Conservation (phyloP, 768 basidiomycete genomes). For the Daedaleopsis sinensis region DNA sequence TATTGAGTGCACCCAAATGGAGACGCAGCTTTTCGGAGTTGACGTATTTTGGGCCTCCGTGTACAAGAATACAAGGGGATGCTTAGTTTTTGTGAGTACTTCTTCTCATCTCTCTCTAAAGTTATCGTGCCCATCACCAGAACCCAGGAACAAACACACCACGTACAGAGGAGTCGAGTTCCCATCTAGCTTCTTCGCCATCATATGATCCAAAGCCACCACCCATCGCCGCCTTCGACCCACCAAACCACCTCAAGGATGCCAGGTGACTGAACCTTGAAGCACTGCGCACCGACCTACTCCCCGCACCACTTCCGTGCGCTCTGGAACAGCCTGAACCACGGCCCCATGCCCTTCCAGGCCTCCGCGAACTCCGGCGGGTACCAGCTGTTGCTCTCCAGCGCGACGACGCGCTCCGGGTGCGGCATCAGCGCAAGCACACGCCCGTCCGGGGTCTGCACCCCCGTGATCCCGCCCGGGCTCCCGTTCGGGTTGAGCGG, state of each 20-base stretch:
- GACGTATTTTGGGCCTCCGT: no score
- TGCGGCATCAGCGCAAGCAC: slow-evolving; percentile 98
- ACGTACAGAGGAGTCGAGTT: not conserved
- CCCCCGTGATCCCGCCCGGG: slow-evolving; percentile 82
- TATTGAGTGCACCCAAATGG: no score
- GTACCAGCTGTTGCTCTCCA: slow-evolving; percentile 94
- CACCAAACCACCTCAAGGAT: not conserved
- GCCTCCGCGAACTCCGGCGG: slow-evolving; percentile 54
- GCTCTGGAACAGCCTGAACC: slow-evolving; percentile 95
- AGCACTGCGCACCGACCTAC: not conserved
- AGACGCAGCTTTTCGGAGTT: no score
- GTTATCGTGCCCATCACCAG: no score
- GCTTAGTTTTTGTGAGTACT: not conserved
- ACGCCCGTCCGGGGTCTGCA: slow-evolving; percentile 86
- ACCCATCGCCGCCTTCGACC: not conserved
- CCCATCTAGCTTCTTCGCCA: not conserved
- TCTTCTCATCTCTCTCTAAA: not conserved
- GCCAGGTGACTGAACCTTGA: not conserved
- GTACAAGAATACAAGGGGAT: no score
- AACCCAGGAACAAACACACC: not conserved
- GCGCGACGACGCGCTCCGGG: slow-evolving; percentile 81
- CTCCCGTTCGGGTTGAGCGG: slow-evolving; percentile 89
- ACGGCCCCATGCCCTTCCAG: slow-evolving; percentile 85
- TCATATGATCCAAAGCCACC: not conserved
- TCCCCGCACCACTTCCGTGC: slow-evolving; percentile 66